Evolutionary conservation across 202 grass and related monocot genomes (phyloP).

Genomic region (Saccharum hybrid): DNA sequence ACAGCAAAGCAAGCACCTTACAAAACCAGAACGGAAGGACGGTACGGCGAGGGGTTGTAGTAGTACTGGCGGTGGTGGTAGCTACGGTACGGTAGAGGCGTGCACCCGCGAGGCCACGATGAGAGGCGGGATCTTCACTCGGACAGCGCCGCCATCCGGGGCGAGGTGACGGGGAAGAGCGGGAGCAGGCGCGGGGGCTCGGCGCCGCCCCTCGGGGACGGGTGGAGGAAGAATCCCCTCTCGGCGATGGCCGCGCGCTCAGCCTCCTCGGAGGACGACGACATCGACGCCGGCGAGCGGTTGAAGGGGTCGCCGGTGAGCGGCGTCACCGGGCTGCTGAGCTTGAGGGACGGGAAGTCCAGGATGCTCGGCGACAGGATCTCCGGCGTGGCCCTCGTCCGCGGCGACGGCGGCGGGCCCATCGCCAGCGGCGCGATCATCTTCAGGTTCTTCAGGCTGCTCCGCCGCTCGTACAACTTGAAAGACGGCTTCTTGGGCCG

Average conservation of each 20-base stretch:
- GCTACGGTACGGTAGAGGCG: neutral
- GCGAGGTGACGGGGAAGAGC: constrained; percentile 79
- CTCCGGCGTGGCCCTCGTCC: constrained; percentile 45
- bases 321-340: constrained; percentile 88
- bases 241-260: constrained; percentile 83
- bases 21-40: constrained; percentile 24
- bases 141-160: constrained; percentile 44
- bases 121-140: constrained; percentile 16
- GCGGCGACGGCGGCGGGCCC: constrained; percentile 55
- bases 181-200: constrained; percentile 75
- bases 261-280: constrained; percentile 57
- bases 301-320: constrained; percentile 69
- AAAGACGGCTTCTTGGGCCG: constrained; percentile 84
- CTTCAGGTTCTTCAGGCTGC: constrained; percentile 83
- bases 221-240: constrained; percentile 81
- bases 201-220: constrained; percentile 60
- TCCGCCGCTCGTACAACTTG: constrained; percentile 94
- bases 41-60: constrained; percentile 10
- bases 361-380: constrained; percentile 90
- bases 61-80: neutral
- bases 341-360: constrained; percentile 77
- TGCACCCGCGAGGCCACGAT: neutral
- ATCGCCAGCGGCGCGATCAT: constrained; percentile 81
- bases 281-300: constrained; percentile 52
- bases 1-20: constrained; percentile 30